phyloP scores from a whole-genome alignment of 768 basidiomycete genomes.

The Boletus subparvulus region DNA sequence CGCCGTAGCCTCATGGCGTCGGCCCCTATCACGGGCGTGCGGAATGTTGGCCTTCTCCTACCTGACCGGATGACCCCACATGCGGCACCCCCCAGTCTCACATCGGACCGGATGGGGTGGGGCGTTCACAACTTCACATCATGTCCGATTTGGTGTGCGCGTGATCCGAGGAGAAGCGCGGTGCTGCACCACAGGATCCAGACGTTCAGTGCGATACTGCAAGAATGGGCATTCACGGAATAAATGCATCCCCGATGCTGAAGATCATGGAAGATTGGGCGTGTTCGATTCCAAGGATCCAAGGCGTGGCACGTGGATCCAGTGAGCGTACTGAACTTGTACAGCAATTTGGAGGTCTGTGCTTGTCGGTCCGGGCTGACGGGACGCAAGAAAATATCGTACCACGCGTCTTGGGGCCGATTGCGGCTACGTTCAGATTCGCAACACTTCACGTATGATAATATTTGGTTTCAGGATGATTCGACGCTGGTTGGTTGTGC shows the following conservation, averaged over 20 bases:
- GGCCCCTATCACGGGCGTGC: conserved; percentile 5
- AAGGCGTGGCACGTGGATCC: conserved; percentile 8
- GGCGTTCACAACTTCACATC: conserved; percentile 14
- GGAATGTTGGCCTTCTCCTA: not conserved
- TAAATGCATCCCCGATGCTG: not conserved
- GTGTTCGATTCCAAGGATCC: conserved; percentile 1
- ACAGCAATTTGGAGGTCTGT: not conserved
- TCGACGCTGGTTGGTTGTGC: too few species aligned
- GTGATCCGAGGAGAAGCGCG: conserved; percentile 22
- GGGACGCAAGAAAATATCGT: not conserved
- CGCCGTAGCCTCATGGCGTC: conserved; percentile 21
- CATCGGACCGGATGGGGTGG: conserved; percentile 2
- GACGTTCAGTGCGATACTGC: not conserved
- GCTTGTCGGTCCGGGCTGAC: not conserved
- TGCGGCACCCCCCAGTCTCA: not conserved
- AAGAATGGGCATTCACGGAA: not conserved
- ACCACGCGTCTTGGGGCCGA: not conserved
- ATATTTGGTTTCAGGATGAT: not conserved
- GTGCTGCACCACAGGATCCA: conserved; percentile 3
- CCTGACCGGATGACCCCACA: conserved; percentile 4
- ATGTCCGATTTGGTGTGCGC: conserved; percentile 2
- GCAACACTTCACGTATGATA: not conserved
- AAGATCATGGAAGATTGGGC: not conserved
- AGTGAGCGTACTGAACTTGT: not conserved
- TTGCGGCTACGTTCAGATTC: conserved; percentile 12